These are phyloP conservation scores for Inonotus hispidus DNA, from an alignment of 1,284 basidiomycete genomes.

Conservation along the genomic window DNA sequence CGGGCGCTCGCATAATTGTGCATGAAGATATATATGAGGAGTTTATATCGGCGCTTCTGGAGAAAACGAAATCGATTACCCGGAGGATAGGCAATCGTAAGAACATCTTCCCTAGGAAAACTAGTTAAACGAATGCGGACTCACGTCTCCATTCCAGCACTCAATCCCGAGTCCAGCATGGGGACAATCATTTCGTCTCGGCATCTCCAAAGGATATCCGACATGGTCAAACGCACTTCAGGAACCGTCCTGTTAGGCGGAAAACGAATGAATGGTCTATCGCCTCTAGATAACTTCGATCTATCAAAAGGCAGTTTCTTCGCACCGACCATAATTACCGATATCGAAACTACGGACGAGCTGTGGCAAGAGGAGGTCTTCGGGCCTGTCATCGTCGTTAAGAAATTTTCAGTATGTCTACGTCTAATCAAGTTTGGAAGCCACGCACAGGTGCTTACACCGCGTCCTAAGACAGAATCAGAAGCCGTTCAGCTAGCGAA, in stretches of 20 bases:
- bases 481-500: constrained; percentile 70
- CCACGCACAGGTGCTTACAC: neutral
- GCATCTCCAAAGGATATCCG: constrained; percentile 60
- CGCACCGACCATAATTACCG: constrained; percentile 66
- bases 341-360: constrained; percentile 51
- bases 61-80: constrained; percentile 58
- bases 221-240: constrained; percentile 44
- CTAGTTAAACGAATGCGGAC: constrained; percentile 3
- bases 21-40: constrained; percentile 62
- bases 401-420: constrained; percentile 50
- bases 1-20: constrained; percentile 68
- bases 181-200: constrained; percentile 66
- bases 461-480: constrained; percentile 44
- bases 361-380: constrained; percentile 82
- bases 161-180: constrained; percentile 66
- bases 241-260: constrained; percentile 62
- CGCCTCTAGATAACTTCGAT: constrained; percentile 62
- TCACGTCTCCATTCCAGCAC: constrained; percentile 37
- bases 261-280: constrained; percentile 50
- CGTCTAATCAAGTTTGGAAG: neutral
- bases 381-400: constrained; percentile 71
- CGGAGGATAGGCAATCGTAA: constrained; percentile 70
- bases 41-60: constrained; percentile 58
- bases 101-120: constrained; percentile 25
- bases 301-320: constrained; percentile 68